Base-by-base conservation (phyloP, 202 grass and related monocot species). In the Zizania palustris region DNA sequence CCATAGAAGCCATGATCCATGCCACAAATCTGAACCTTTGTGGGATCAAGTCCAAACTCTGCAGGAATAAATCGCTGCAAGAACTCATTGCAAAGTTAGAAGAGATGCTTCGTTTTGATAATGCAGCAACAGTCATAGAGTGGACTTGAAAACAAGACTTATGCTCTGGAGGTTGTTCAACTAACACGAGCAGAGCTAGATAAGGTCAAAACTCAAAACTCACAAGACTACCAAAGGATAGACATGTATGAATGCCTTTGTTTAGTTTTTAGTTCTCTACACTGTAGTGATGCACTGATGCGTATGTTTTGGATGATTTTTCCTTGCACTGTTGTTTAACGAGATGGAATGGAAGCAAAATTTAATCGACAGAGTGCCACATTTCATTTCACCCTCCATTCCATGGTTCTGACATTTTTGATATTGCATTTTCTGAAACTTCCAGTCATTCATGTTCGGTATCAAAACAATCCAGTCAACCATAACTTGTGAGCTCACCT, bases 1-100 rank as follows among this genome's bases (percentile, higher is more conserved):
- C 88, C 85, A 46, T 98, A 98, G 81, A 94, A 92, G 34, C 88
- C 91, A 65, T 92, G 81, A 76, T 86, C 91, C 85, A 94, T 98
- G 28, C 81, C 82, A 34, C 64, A 13, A 61, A 88, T 88, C 73
- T 92, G 91, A 81, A 92, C 83, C 75, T 90, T 98, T 64, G 92
- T 86, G 7, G 92, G 91, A 73, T 94, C 95, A 62, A 74, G 65
- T 79, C 95, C 91, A 75, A 94, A 97, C 79, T 97, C 91, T 28
- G 91, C 88, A 0, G 95, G 95, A 63, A 97, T 83, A 84, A 98
- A 98, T 80, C 91, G 90, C 95, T 94, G 80, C 79, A 80, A 5
- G 6, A 82, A 86, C 37, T 58, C 41, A 77, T 48, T 46, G 13
- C 16, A 49, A 69, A 75, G 16, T 75, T 54, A 84, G 74, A 79